Percentiles rank a stretch among this genome's conserved stretches.
These are phyloP conservation scores for Lactarius psammicola DNA, from an alignment of 768 basidiomycete genomes.

Conservation along the genomic window DNA sequence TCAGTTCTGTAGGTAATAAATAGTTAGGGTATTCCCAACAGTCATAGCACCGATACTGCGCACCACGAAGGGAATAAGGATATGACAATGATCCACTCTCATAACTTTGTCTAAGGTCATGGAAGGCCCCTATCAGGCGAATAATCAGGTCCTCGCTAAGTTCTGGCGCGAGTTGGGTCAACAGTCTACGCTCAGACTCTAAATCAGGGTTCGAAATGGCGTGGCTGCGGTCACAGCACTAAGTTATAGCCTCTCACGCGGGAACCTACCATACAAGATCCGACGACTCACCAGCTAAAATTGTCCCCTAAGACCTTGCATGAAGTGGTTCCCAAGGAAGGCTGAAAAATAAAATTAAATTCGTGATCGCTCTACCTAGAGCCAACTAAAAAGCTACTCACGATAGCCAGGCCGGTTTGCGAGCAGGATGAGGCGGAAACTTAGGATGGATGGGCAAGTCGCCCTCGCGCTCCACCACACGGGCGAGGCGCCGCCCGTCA, in stretches of 20 bases:
- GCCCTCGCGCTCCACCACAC: constrained; percentile 44
- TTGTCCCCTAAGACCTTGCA: constrained; percentile 70
- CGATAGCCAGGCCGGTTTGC: constrained; percentile 72
- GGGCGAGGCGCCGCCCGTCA: constrained; percentile 58
- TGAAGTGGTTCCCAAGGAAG: constrained; percentile 71
- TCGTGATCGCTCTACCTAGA: background rate
- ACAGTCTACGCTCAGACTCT: constrained; percentile 58
- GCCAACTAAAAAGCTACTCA: constrained; percentile 34
- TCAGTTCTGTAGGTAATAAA: constrained; percentile 46
- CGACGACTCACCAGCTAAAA: constrained; percentile 45
- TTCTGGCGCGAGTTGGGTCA: constrained; percentile 61
- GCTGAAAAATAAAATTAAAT: constrained; percentile 39
- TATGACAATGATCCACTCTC: constrained; percentile 58
- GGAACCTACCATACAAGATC: background rate
- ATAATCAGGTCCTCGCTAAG: constrained; percentile 51
- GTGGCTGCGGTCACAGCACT: constrained; percentile 39
- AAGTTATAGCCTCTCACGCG: background rate
- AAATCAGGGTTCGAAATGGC: constrained; percentile 67
- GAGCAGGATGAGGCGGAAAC: constrained; percentile 60
- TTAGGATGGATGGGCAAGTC: constrained; percentile 63
- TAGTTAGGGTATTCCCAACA: background rate
- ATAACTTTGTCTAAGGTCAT: constrained; percentile 58
- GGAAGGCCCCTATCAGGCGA: constrained; percentile 62
- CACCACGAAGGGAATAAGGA: constrained; percentile 67
- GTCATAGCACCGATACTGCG: constrained; percentile 1